phyloP scores from a whole-genome alignment of 2,329 filamentous ascomycete genomes.

The Rutstroemia sydowiana region DNA sequence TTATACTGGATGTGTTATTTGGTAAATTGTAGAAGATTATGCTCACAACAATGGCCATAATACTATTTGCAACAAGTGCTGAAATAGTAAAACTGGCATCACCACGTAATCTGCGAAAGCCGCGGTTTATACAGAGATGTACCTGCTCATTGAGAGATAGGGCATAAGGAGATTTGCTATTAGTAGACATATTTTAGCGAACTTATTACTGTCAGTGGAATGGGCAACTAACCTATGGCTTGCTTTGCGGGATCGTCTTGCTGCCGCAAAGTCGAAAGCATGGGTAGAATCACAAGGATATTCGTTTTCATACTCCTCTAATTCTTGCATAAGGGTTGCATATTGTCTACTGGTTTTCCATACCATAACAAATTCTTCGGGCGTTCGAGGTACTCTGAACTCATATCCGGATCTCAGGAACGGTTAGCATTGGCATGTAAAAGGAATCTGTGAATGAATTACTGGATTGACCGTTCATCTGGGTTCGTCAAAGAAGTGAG shows the following conservation, averaged over 20 bases:
- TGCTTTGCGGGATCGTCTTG: constrained; percentile 29
- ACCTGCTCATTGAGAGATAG: constrained; percentile 71
- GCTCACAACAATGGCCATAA: constrained; percentile 56
- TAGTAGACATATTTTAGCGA: constrained; percentile 26
- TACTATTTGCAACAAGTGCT: constrained; percentile 18
- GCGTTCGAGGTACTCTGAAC: constrained; percentile 53
- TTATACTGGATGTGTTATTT: constrained; percentile 50
- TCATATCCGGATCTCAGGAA: constrained; percentile 48
- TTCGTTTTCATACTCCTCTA: constrained; percentile 20
- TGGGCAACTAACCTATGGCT: constrained; percentile 14
- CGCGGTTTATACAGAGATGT: constrained; percentile 73
- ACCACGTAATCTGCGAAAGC: constrained; percentile 66
- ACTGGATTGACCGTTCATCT: constrained; percentile 26
- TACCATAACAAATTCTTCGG: constrained; percentile 58
- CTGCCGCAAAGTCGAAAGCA: constrained; percentile 34
- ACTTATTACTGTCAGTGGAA: no score
- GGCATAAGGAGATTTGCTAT: constrained; percentile 71
- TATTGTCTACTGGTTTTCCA: constrained; percentile 42
- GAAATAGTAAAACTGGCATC: constrained; percentile 64
- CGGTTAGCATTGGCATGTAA: constrained; percentile 26
- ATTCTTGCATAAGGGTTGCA: constrained; percentile 35
- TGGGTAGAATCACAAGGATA: constrained; percentile 40
- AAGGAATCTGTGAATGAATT: neutral
- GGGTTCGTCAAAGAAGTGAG: constrained; percentile 66
- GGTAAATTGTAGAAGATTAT: constrained; percentile 55